Evolutionary conservation across 2,329 filamentous ascomycete species (phyloP), one percentile per base, ranked within the genome.

Genomic region (Cladosporium sp.): DNA sequence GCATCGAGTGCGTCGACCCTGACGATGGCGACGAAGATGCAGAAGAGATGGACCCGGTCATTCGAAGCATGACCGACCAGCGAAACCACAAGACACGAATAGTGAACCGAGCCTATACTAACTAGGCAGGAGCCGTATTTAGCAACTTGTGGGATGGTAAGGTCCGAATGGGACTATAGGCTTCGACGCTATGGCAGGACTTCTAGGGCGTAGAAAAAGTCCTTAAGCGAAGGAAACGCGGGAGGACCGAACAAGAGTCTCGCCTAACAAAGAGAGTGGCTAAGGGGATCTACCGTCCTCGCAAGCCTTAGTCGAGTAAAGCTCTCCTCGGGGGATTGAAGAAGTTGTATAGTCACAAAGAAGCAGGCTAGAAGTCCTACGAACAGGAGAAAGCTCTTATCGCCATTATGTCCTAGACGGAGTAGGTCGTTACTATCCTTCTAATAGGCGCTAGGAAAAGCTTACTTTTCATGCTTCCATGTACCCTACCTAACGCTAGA

Each of bases 391-490:
- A 60, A 55, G 65, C 61, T 5, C 58, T 69, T 11, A 42, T 63
- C 12, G 61, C 58, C 14, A 69, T 70, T 51, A 59, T 65, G 43
- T 57, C 55, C 12, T 67, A 11, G 58, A 67, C 12, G 60, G 54
- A 12, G 59, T 25, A 55, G 40, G 51, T 55, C n/a, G 51, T 55
- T 38, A 25, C 51, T 38, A 55, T 69, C 22, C 67, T 71, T 51
- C 64, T 47, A 14, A 70, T 58, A 7, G 61, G 68, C 25, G 65
- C 60, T 17, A 62, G 68, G 5, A 70, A 70, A 62, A 69, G 66
- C 47, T 45, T 70, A 20, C 60, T 69, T 36, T 70, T 70, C 42
- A 70, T 69, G 59, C 61, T 70, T 58, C 67, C 61, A 49, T 63
- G 60, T n/a, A 65, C 40, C 56, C 51, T 55, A n/a, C 25, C 34